Evolutionary conservation across 2,329 filamentous ascomycete genomes (phyloP).

Genomic region (Emmonsia crescens): DNA sequence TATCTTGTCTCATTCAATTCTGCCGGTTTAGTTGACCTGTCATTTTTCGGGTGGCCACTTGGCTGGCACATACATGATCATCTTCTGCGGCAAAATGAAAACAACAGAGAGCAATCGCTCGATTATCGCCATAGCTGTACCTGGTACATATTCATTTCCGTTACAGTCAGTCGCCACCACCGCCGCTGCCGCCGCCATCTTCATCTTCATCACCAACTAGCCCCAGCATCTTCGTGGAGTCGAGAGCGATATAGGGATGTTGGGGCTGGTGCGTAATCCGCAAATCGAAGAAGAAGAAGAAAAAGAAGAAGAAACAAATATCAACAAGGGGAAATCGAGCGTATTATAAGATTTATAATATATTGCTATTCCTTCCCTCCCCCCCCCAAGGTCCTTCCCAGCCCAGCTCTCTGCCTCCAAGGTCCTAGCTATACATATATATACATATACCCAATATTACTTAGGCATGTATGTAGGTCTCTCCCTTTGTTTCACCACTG

Average conservation of each 20-base stretch:
- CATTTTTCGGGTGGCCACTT: too few relatives aligned
- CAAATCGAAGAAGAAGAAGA: conserved; percentile 4
- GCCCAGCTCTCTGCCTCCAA: background rate
- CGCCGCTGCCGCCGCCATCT: background rate
- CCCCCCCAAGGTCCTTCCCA: background rate
- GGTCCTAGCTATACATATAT: background rate
- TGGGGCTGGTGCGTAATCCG: too few relatives aligned
- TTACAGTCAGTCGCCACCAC: too few relatives aligned
- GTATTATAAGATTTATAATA: background rate
- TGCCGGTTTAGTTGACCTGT: too few relatives aligned
- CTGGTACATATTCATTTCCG: too few relatives aligned
- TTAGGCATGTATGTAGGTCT: too few relatives aligned
- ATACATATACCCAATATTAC: background rate
- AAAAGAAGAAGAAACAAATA: conserved; percentile 2
- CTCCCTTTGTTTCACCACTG: background rate
- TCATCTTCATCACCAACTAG: background rate
- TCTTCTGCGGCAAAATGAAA: too few relatives aligned
- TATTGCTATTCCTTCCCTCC: background rate
- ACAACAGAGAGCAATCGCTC: too few relatives aligned
- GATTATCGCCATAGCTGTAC: too few relatives aligned
- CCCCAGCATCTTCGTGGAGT: background rate
- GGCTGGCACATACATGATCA: too few relatives aligned
- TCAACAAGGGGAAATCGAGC: background rate
- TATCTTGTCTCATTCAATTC: too few relatives aligned
- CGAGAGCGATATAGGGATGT: too few relatives aligned